phyloP scores from a whole-genome alignment of 441 rosid genomes.

The Corymbia calophylla region DNA sequence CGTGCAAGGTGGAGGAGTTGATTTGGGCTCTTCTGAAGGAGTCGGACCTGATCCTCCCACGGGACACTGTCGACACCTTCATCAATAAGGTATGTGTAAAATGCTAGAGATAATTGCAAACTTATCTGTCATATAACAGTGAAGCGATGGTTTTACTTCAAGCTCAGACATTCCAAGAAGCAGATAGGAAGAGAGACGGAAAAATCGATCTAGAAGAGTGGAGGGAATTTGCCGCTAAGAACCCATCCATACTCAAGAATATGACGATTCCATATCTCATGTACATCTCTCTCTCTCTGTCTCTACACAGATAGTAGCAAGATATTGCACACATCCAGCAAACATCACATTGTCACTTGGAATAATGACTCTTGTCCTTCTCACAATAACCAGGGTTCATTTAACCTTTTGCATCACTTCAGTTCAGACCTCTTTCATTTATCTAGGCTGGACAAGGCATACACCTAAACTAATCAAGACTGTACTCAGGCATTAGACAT shows the following conservation, averaged over 20 bases:
- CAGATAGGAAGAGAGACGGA: conserved; percentile 36
- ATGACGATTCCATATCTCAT: conserved; percentile 45
- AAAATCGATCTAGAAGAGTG: conserved; percentile 40
- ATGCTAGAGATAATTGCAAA: background rate
- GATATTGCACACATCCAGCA: background rate
- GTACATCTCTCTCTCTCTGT: conserved; percentile 8
- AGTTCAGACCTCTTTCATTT: background rate
- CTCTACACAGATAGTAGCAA: background rate
- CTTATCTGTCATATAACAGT: background rate
- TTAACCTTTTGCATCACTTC: background rate
- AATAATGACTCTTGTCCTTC: background rate
- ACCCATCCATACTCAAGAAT: conserved; percentile 32
- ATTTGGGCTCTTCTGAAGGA: conserved; percentile 30
- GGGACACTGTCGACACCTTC: conserved; percentile 29
- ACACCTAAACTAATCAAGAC: background rate
- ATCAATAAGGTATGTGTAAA: conserved; percentile 23
- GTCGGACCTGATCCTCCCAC: conserved; percentile 27
- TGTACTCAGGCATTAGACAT: background rate
- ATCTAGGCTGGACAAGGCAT: background rate
- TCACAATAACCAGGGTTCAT: background rate
- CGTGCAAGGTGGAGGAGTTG: conserved; percentile 28
- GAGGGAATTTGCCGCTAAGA: conserved; percentile 19
- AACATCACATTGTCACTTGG: background rate
- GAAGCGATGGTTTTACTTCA: background rate
- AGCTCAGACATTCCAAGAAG: conserved; percentile 38